A percentile compares a stretch with the other conserved stretches of the same genome.
These are phyloP conservation scores for Clavariopsis aquatica DNA, from an alignment of 495 filamentous ascomycete genomes.

Conservation along the genomic window DNA sequence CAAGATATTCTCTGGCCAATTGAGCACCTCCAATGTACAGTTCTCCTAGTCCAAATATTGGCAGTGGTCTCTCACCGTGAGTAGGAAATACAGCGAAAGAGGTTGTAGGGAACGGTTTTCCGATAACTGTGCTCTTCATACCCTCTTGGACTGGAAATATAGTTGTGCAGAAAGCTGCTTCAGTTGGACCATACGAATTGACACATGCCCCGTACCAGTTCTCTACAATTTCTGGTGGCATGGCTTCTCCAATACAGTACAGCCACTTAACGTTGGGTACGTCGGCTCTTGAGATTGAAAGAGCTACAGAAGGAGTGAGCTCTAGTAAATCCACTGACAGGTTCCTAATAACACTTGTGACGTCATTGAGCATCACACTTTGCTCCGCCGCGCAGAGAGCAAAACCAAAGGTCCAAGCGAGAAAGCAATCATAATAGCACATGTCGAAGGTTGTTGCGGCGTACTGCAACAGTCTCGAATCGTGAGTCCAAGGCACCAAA, in stretches of 20 bases:
- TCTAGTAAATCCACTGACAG: constrained; percentile 44
- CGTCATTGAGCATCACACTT: constrained; percentile 40
- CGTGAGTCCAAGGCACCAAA: constrained; percentile 43
- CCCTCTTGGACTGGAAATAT: constrained; percentile 23
- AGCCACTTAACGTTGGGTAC: constrained; percentile 45
- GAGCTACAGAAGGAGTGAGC: constrained; percentile 49
- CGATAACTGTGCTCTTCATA: constrained; percentile 34
- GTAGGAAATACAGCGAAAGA: constrained; percentile 35
- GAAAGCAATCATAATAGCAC: constrained; percentile 52
- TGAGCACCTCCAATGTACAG: constrained; percentile 40
- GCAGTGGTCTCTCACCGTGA: constrained; percentile 17
- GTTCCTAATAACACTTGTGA: constrained; percentile 39
- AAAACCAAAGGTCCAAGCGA: constrained; percentile 50
- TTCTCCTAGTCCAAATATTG: constrained; percentile 39
- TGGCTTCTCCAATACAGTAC: constrained; percentile 47
- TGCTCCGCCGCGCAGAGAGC: constrained; percentile 46
- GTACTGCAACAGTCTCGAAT: constrained; percentile 46
- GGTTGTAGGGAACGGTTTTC: constrained; percentile 35
- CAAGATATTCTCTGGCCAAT: constrained; percentile 32
- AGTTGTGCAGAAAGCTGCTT: constrained; percentile 39
- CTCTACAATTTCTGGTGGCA: constrained; percentile 28
- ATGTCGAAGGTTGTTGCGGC: constrained; percentile 52
- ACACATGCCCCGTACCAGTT: constrained; percentile 35
- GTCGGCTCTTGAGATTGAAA: constrained; percentile 35
- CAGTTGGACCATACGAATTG: constrained; percentile 42